Conservation (phyloP, 768 basidiomycete species). For the Neoboletus subvelutipes region DNA sequence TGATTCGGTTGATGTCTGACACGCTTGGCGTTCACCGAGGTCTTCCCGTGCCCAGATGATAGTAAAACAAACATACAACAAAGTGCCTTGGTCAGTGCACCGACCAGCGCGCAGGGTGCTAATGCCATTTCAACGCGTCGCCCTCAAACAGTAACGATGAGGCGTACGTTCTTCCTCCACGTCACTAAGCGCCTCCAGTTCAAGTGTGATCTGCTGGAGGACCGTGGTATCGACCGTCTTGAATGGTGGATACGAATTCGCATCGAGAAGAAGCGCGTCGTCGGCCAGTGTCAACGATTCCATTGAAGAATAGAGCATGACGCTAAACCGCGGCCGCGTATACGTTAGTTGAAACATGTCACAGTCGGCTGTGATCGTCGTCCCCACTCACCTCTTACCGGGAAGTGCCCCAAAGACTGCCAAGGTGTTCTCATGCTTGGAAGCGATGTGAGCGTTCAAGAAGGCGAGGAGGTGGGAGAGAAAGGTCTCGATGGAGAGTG, state of each 20-base stretch:
- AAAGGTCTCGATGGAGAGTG: conserved; percentile 68
- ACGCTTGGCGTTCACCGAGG: not conserved
- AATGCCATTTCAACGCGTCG: conserved; percentile 9
- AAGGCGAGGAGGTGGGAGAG: conserved; percentile 87
- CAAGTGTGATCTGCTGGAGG: conserved; percentile 55
- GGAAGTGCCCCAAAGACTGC: conserved; percentile 91
- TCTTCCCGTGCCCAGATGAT: not conserved
- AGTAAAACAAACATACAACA: conserved; percentile 59
- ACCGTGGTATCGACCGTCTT: conserved; percentile 70
- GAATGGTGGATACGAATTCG: conserved; percentile 87
- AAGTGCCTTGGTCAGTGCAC: conserved; percentile 87
- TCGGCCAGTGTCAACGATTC: conserved; percentile 42
- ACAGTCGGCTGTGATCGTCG: not conserved
- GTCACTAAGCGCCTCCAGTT: conserved; percentile 54
- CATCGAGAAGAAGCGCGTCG: conserved; percentile 46
- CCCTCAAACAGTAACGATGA: not conserved
- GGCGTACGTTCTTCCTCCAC: conserved; percentile 45
- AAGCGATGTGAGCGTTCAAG: conserved; percentile 89
- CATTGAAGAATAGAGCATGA: conserved; percentile 74
- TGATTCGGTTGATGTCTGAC: conserved; percentile 66
- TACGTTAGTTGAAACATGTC: not conserved
- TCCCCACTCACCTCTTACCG: conserved; percentile 63
- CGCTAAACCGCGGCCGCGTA: conserved; percentile 39
- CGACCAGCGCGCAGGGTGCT: conserved; percentile 75
- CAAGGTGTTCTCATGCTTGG: conserved; percentile 87